These are phyloP conservation scores for Penicillium macrosclerotiorum DNA, from an alignment of 495 filamentous ascomycete genomes.

Conservation along the genomic window DNA sequence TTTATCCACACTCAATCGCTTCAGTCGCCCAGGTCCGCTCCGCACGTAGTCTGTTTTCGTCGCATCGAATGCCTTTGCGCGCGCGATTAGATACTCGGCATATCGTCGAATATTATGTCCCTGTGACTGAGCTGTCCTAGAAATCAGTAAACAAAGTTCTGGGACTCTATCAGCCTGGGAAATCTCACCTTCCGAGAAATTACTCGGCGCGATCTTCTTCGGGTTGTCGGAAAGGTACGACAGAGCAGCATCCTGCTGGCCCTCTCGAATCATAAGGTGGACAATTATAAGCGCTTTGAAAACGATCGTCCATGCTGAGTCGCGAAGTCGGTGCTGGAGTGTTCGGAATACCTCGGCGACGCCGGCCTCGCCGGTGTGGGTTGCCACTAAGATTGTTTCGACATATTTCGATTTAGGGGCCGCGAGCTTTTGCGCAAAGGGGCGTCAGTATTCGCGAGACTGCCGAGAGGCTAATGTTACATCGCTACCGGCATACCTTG, in stretches of 20 bases:
- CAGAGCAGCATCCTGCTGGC: conserved; percentile 83
- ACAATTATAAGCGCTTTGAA: conserved; percentile 96
- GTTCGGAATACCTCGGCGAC: conserved; percentile 95
- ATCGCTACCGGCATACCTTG: conserved; percentile 59
- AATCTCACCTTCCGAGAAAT: conserved; percentile 84
- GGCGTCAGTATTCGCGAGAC: neutral
- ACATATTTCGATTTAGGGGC: conserved; percentile 99
- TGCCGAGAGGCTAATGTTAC: neutral
- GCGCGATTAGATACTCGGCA: conserved; percentile 77
- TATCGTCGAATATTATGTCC: conserved; percentile 94
- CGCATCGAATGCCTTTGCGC: conserved; percentile 77
- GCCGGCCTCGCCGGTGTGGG: conserved; percentile 90
- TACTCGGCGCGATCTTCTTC: conserved; percentile 79
- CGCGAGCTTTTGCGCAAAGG: conserved; percentile 62
- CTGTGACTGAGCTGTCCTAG: conserved; percentile 74
- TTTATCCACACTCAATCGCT: conserved; percentile 86
- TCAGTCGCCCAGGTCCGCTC: conserved; percentile 75
- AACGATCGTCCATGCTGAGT: conserved; percentile 96
- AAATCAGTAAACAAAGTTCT: conserved; percentile 11
- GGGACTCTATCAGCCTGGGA: neutral
- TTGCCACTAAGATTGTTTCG: conserved; percentile 95
- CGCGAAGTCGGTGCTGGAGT: conserved; percentile 80
- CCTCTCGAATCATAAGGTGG: conserved; percentile 96
- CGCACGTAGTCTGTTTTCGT: conserved; percentile 90
- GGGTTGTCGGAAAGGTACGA: conserved; percentile 81